phyloP scores from a whole-genome alignment of 306 rosid genomes.

The Biancaea sappan region DNA sequence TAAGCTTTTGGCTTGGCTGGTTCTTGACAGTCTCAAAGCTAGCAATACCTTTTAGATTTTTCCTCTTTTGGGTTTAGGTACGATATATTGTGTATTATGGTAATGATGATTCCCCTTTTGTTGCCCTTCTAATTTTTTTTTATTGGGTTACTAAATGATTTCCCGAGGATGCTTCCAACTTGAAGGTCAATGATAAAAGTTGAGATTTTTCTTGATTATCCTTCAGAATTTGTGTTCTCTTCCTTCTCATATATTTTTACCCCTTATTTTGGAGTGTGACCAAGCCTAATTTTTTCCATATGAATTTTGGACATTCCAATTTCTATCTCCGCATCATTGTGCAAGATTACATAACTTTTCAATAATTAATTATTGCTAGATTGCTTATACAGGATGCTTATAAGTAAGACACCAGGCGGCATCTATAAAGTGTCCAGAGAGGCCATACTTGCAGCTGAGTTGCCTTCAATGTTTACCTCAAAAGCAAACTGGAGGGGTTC shows the following conservation, averaged over 20 bases:
- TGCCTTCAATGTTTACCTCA: slow-evolving; percentile 71
- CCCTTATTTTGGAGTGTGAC: background rate
- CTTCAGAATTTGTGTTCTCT: slow-evolving; percentile 3
- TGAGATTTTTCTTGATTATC: background rate
- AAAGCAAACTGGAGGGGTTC: slow-evolving; percentile 90
- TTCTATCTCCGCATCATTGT: slow-evolving; percentile 4
- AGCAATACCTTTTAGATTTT: no score
- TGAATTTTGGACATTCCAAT: slow-evolving; percentile 26
- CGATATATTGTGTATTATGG: no score
- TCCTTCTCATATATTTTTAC: background rate
- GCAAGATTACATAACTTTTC: slow-evolving; percentile 20
- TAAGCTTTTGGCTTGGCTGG: no score
- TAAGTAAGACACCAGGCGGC: slow-evolving; percentile 84
- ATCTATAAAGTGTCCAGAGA: slow-evolving; percentile 87
- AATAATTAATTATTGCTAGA: slow-evolving; percentile 37
- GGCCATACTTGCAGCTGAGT: slow-evolving; percentile 70
- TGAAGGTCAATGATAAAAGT: background rate
- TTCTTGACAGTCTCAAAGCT: no score
- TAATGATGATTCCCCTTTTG: no score
- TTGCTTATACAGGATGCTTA: slow-evolving; percentile 71
- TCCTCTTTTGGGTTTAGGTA: no score
- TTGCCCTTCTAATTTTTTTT: background rate
- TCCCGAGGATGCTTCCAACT: slow-evolving; percentile 8
- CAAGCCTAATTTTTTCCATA: slow-evolving; percentile 10
- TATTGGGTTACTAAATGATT: background rate